These are phyloP conservation scores for Trichoderma breve DNA, from an alignment of 2,329 filamentous ascomycete genomes.

Conservation along the genomic window DNA sequence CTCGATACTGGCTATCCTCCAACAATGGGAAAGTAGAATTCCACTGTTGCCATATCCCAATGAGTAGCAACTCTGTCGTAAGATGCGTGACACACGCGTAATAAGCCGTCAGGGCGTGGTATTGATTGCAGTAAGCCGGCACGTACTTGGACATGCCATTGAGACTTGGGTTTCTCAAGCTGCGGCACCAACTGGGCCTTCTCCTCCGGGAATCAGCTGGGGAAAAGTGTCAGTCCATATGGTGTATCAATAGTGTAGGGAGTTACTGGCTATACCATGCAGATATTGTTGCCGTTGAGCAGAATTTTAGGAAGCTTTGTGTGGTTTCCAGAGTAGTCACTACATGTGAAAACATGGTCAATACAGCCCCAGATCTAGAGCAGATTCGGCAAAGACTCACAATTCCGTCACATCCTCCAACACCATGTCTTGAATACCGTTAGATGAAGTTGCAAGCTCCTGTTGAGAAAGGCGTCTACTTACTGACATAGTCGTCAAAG, in stretches of 20 bases:
- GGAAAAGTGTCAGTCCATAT: constrained; percentile 17
- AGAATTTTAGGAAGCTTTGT: constrained; percentile 91
- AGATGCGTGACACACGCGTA: neutral
- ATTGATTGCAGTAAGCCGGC: neutral
- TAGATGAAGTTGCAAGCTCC: neutral
- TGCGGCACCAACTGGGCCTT: constrained; percentile 56
- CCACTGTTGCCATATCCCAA: neutral
- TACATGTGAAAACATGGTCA: constrained; percentile 38
- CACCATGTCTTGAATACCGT: constrained; percentile 77
- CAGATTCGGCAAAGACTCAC: constrained; percentile 49
- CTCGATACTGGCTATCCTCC: neutral
- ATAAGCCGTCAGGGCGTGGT: neutral
- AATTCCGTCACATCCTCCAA: constrained; percentile 96
- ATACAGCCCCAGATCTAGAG: neutral
- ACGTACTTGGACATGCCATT: constrained; percentile 13
- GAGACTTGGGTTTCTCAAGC: constrained; percentile 19
- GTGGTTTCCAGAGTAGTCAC: constrained; percentile 86
- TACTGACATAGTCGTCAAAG: constrained; percentile 99
- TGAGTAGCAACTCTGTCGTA: neutral
- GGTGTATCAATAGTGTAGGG: too few relatives aligned
- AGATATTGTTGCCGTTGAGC: constrained; percentile 97
- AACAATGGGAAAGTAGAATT: neutral
- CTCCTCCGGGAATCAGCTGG: constrained; percentile 76
- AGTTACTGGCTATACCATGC: constrained; percentile 73
- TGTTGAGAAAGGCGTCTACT: constrained; percentile 45